Evolutionary conservation across 345 rosid genomes (phyloP).

Genomic region (Clarkia xantiana): DNA sequence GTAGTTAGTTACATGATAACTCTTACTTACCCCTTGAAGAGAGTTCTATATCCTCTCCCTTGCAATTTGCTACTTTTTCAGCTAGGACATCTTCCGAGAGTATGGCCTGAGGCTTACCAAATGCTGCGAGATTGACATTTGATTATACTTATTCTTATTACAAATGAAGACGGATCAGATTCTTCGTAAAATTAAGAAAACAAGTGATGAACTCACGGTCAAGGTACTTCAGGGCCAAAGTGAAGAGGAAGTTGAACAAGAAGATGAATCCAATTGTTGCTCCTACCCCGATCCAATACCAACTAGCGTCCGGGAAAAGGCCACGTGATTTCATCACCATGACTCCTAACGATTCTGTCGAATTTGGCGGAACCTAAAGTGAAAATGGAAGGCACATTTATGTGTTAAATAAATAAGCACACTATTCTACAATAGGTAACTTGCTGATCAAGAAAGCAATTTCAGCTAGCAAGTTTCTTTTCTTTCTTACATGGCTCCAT

Average conservation of each 20-base stretch:
- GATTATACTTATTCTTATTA: constrained; percentile 1
- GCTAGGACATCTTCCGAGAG: constrained; percentile 31
- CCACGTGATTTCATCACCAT: constrained; percentile 49
- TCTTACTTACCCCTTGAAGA: constrained; percentile 17
- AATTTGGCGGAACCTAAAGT: constrained; percentile 33
- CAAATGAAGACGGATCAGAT: constrained; percentile 4
- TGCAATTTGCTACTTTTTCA: constrained; percentile 22
- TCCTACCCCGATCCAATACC: constrained; percentile 84
- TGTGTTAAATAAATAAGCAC: not conserved
- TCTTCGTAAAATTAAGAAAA: constrained; percentile 1
- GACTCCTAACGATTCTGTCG: constrained; percentile 62
- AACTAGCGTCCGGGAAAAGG: constrained; percentile 47
- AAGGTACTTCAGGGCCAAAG: constrained; percentile 52
- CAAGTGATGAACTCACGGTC: constrained; percentile 36
- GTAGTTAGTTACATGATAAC: constrained; percentile 17
- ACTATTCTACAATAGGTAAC: too few relatives aligned
- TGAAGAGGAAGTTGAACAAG: constrained; percentile 56
- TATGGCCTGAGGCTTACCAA: constrained; percentile 45
- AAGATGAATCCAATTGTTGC: constrained; percentile 45
- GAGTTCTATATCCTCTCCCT: constrained; percentile 21
- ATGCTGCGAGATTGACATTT: constrained; percentile 23
- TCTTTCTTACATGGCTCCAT: constrained; percentile 40
- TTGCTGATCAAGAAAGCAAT: too few relatives aligned
- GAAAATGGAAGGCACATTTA: not conserved
- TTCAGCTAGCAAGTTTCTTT: not conserved